These are phyloP conservation scores for Xylaria sp. DNA, from an alignment of 2,329 filamentous ascomycete genomes.

Conservation along the genomic window DNA sequence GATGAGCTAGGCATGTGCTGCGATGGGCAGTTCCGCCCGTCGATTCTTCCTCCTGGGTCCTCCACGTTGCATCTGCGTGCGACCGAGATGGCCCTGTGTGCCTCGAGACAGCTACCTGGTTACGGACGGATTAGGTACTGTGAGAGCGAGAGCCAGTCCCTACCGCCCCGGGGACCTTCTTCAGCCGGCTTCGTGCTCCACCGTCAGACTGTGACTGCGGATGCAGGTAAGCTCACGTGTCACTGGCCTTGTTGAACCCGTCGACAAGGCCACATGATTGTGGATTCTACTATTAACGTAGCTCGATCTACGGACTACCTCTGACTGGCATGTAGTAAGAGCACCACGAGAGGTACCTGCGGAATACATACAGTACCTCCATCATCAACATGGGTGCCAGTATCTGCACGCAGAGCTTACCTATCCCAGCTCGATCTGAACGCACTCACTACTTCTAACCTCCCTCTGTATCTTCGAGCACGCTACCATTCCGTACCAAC, in stretches of 20 bases:
- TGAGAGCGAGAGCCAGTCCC: not conserved
- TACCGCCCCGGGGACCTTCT: not conserved
- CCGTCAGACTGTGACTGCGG: slow-evolving; percentile 4
- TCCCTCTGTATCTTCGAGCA: slow-evolving; percentile 6
- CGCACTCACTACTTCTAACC: slow-evolving; percentile 16
- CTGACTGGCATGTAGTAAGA: too few relatives aligned
- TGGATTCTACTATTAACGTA: not conserved
- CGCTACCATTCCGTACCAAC: slow-evolving; percentile 9
- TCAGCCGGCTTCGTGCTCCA: slow-evolving; percentile 14
- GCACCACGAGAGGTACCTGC: not conserved
- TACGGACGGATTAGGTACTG: not conserved
- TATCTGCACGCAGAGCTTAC: slow-evolving; percentile 17
- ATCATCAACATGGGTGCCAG: not conserved
- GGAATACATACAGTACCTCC: not conserved
- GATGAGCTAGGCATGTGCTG: not conserved
- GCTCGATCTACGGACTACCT: too few relatives aligned
- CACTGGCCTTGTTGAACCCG: slow-evolving; percentile 8
- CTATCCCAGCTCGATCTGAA: slow-evolving; percentile 17
- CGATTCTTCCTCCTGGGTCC: not conserved
- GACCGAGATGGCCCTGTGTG: not conserved
- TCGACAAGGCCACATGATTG: slow-evolving; percentile 8
- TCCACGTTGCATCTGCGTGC: not conserved
- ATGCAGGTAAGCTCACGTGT: slow-evolving; percentile 11
- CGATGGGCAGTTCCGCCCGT: not conserved
- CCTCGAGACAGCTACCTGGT: not conserved